Conservation (phyloP, 2,329 filamentous ascomycete genomes). For the Lecanosticta acicola region DNA sequence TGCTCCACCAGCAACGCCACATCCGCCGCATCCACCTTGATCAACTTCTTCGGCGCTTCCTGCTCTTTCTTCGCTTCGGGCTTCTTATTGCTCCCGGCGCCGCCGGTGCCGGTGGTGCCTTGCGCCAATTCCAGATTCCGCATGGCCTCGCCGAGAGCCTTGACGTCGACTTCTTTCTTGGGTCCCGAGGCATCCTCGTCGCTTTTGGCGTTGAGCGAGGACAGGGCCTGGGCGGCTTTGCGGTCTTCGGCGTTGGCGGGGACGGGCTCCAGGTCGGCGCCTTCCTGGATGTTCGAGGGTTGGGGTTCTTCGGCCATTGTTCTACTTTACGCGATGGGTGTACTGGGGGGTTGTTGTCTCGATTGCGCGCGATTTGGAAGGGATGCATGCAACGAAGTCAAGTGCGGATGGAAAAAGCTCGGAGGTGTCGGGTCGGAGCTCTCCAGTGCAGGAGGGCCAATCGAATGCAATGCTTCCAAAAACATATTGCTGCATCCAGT, state of each 20-base stretch:
- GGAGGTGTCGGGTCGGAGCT: not conserved
- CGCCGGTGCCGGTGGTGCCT: too few relatives aligned
- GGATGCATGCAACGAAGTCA: too few relatives aligned
- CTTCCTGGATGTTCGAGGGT: slow-evolving; percentile 54
- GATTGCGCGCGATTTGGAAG: too few relatives aligned
- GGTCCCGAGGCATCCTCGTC: slow-evolving; percentile 43
- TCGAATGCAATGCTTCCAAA: not conserved
- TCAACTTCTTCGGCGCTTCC: slow-evolving; percentile 37
- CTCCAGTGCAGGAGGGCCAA: not conserved
- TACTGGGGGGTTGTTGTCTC: too few relatives aligned
- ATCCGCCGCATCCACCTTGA: slow-evolving; percentile 70
- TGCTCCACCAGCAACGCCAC: slow-evolving; percentile 66
- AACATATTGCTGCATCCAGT: too few relatives aligned
- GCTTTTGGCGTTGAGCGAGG: slow-evolving; percentile 58
- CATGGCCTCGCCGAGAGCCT: slow-evolving; percentile 67
- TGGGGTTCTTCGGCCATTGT: slow-evolving; percentile 60
- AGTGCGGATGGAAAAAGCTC: not conserved
- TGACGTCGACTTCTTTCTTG: slow-evolving; percentile 60
- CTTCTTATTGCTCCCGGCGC: slow-evolving; percentile 46
- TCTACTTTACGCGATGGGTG: not conserved
- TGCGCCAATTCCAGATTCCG: slow-evolving; percentile 49
- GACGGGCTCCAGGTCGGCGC: slow-evolving; percentile 54
- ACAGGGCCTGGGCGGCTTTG: slow-evolving; percentile 69
- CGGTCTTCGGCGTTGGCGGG: slow-evolving; percentile 65
- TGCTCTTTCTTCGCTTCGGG: slow-evolving; percentile 30